Evolutionary conservation across 2,329 filamentous ascomycete species (phyloP).

Genomic region (Fusarium cicatricum): DNA sequence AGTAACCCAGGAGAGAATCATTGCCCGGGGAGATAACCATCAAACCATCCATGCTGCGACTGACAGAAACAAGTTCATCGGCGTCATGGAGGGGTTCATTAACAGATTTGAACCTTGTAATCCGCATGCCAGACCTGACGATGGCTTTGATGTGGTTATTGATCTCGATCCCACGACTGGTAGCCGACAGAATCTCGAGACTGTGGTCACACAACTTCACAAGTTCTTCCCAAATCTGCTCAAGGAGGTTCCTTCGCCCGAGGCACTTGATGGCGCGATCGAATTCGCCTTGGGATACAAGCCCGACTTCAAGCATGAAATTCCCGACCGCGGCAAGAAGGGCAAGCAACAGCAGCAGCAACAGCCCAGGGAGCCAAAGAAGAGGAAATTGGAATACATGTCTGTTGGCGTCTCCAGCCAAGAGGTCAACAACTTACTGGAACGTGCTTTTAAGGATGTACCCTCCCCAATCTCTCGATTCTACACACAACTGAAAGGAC

Average conservation of each 20-base stretch:
- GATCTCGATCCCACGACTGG: slow-evolving; percentile 79
- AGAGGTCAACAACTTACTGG: slow-evolving; percentile 64
- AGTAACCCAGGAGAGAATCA: slow-evolving; percentile 79
- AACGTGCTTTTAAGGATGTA: slow-evolving; percentile 71
- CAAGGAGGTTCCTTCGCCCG: slow-evolving; percentile 71
- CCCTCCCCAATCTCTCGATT: slow-evolving; percentile 60
- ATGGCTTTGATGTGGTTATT: slow-evolving; percentile 84
- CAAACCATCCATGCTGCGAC: slow-evolving; percentile 94
- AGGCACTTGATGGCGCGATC: slow-evolving; percentile 83
- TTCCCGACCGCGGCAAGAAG: slow-evolving; percentile 66
- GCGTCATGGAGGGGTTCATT: slow-evolving; percentile 96
- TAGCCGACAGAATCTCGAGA: slow-evolving; percentile 89
- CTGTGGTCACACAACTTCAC: slow-evolving; percentile 74
- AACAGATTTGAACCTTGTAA: slow-evolving; percentile 83
- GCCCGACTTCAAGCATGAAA: slow-evolving; percentile 78
- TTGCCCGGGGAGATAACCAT: slow-evolving; percentile 92
- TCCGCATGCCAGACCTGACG: slow-evolving; percentile 73
- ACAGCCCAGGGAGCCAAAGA: slow-evolving; percentile 41
- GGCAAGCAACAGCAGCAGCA: slow-evolving; percentile 43
- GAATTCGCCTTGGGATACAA: slow-evolving; percentile 77
- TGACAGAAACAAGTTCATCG: slow-evolving; percentile 75
- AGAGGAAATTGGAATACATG: slow-evolving; percentile 64
- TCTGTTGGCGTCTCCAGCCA: slow-evolving; percentile 56
- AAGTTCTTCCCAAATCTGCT: slow-evolving; percentile 81
- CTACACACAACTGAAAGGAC: slow-evolving; percentile 78